Percentiles rank a stretch among this genome's conserved stretches.
These are phyloP conservation scores for Eimeria maxima DNA, from an alignment of 169 alveolate species.

Conservation along the genomic window DNA sequence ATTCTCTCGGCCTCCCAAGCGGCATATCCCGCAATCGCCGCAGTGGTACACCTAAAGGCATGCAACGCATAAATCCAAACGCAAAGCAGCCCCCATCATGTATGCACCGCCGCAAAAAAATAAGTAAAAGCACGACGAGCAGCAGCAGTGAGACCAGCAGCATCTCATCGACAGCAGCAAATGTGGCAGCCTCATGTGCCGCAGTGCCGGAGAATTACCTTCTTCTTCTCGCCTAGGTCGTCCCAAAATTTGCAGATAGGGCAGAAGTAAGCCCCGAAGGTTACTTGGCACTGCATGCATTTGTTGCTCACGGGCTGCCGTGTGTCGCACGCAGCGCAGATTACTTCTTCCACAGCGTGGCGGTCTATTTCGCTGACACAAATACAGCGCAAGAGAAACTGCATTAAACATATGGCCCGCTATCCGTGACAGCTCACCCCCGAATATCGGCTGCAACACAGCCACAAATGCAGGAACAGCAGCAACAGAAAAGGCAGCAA, in stretches of 20 bases:
- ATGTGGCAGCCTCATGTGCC: background rate
- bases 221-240: slow-evolving; percentile 86
- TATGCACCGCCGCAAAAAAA: background rate
- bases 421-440: no score
- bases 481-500: background rate
- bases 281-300: slow-evolving; percentile 60
- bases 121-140: background rate
- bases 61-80: no score
- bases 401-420: no score
- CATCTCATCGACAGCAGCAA: background rate
- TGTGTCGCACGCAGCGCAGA: slow-evolving; percentile 81
- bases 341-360: slow-evolving; percentile 80
- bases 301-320: slow-evolving; percentile 79
- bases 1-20: slow-evolving; percentile 89
- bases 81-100: background rate
- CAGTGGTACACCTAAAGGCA: slow-evolving; percentile 88
- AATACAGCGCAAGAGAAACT: background rate
- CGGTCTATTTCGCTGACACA: slow-evolving; percentile 83
- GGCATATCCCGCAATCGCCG: slow-evolving; percentile 91
- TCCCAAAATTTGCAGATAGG: slow-evolving; percentile 87
- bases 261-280: slow-evolving; percentile 84
- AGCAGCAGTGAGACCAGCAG: background rate
- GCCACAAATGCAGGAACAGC: no score
- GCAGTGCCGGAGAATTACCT: slow-evolving; percentile 38
- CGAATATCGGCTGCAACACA: no score